Evolutionary conservation across 2,329 filamentous ascomycete species (phyloP), one percentile per base, ranked within the genome.

Genomic region (Chrysosporium queenslandicum): DNA sequence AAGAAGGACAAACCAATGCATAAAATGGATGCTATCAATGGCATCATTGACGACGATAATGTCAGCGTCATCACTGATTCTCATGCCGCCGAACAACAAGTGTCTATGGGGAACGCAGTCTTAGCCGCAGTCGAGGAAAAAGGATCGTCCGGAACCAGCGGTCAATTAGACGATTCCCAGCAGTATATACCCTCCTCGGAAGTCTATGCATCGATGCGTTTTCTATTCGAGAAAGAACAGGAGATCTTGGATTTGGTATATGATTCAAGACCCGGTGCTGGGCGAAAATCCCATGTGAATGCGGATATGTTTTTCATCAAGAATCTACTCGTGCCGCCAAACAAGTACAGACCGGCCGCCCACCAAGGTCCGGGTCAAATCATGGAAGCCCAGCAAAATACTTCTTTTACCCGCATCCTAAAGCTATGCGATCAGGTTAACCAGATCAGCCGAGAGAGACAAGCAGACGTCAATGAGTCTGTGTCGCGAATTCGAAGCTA

Each of bases 231-330:
- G 58, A 86, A 88, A 56, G 92, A 98, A 64, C 80, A 85, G 56
- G 88, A 95, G 40, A 77, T 98, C 29, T 68, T 98, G 40, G 77
- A 82, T 14, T 75, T 96, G n/a, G 73, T 98, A 3, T 98, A 96
- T 70, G 85, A 83, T 64, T 85, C 87, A 16, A 82, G 85, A 53
- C 81, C 84, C 3, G 63, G 67, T n/a, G 73, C 77, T 3, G 82
- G 80, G 64, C 79, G 77, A 52, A 70, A 75, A 34, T 70, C 70
- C 5, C 72, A 72, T 16, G 74, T 88, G n/a, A 81, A 74, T 2
- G 80, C 87, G 1, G 86, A 95, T 59, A 95, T 97, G 83, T 97
- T 98, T 71, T 98, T 98, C 71, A 76, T 97, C 53, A 83, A 86
- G 53, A 84, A 82, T 32, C 74, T 98, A 49, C 75, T 97, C 12